Base-by-base conservation (phyloP, 495 filamentous ascomycete genomes). In the Penicillium argentinense region DNA sequence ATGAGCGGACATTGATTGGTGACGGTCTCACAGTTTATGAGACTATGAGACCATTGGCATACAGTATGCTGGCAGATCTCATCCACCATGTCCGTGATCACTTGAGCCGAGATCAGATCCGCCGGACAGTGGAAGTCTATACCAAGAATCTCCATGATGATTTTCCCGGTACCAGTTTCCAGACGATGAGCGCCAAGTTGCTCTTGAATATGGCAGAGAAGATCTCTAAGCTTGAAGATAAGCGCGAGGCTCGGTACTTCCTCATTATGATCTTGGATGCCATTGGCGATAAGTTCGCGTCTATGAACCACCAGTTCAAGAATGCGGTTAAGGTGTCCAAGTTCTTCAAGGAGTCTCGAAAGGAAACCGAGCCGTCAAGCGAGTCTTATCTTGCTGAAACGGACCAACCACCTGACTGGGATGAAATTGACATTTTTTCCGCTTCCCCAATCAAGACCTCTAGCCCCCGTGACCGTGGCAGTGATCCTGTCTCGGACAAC, bases 131-230 rank as follows among this genome's bases (percentile, higher is more conserved):
- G 8, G 89, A 95, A 56, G 95, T 97, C 5, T 99, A 97, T 64
- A 96, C 93, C 4, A 90, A 88, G 56, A 97, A 97, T 53, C 75
- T 99, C 17, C 91, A 95, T 54, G 95, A 97, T 62, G 88, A 87
- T 49, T 95, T 96, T 55, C 95, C 95, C 2, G 95, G 95, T 11
- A 97, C 95, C 4, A 97, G 93, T 64, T 99, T 97, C 63, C 95
- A 99, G 64, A 99, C 95, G 0, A 99, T 99, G 95, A 97, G 93
- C 58, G 95, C 95, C 3, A 99, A 97, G 63, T 74, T 99, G 3
- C 72, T 99, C 3, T 69, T 99, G 40, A 99, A 99, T 64, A 88
- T 99, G 87, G 93, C 93, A 0, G 95, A 97, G 57, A 91, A 87
- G 64, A 99, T 99, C 54, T 89, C 92, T 0, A 89, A 86, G 60